A percentile compares a stretch with the other conserved stretches of the same genome.
Evolutionary conservation across 2,329 filamentous ascomycete species (phyloP).

Genomic region (Calonectria honghensis): DNA sequence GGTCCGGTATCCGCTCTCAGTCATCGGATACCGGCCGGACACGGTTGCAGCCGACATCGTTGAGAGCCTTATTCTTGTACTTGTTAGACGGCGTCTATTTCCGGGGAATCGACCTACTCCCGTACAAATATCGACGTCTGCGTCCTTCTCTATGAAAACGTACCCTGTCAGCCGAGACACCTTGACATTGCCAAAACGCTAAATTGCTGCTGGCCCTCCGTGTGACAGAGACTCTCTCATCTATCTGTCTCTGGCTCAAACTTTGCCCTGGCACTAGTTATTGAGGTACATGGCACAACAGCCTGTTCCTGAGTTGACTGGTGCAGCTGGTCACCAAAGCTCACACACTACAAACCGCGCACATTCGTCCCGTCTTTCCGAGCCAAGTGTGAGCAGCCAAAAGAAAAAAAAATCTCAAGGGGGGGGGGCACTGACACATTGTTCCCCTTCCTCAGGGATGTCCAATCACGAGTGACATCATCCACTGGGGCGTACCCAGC

Average conservation of each 20-base stretch:
- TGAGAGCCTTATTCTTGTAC: conserved; percentile 22
- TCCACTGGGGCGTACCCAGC: conserved; percentile 16
- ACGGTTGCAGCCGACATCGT: conserved; percentile 33
- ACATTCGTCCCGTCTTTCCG: conserved; percentile 19
- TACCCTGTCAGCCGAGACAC: not conserved
- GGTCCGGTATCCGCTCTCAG: conserved; percentile 26
- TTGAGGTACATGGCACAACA: conserved; percentile 30
- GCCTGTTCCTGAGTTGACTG: conserved; percentile 30
- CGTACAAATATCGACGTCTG: conserved; percentile 17
- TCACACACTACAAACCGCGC: conserved; percentile 22
- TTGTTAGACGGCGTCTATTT: conserved; percentile 24
- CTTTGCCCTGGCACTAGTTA: conserved; percentile 32
- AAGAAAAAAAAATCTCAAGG: not conserved
- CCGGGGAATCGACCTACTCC: not conserved
- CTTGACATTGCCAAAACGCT: not conserved
- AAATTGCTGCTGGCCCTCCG: not conserved
- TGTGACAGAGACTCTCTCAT: conserved; percentile 20
- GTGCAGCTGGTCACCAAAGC: conserved; percentile 19
- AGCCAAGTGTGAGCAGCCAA: conserved; percentile 3
- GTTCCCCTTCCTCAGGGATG: conserved; percentile 12
- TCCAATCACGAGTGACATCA: not conserved
- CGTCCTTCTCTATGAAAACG: not conserved
- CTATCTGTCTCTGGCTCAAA: conserved; percentile 35
- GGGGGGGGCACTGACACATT: not conserved
- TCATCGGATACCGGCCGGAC: conserved; percentile 25